phyloP scores from a whole-genome alignment of 2,329 filamentous ascomycete genomes.

The Phyllosticta citriasiana region DNA sequence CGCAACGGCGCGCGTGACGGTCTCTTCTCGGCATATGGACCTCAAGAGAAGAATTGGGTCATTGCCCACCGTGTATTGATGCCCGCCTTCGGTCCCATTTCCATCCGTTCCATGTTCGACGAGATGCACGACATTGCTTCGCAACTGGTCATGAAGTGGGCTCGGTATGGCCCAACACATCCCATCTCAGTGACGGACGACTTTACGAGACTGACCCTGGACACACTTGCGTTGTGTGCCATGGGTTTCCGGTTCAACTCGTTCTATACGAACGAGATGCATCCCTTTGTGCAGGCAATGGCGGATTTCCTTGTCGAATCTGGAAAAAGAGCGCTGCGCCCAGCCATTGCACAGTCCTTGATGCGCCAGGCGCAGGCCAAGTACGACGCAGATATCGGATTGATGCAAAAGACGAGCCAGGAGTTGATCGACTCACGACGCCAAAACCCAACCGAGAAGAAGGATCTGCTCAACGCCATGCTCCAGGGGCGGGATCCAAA shows the following conservation, averaged over 20 bases:
- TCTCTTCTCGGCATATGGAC: slow-evolving; percentile 31
- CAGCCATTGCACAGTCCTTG: slow-evolving; percentile 24
- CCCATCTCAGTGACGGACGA: slow-evolving; percentile 27
- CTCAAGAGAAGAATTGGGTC: slow-evolving; percentile 30
- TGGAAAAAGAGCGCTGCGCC: slow-evolving; percentile 23
- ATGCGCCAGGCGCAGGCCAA: slow-evolving; percentile 31
- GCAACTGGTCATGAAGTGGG: slow-evolving; percentile 60
- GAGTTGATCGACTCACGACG: slow-evolving; percentile 50
- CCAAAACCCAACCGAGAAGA: slow-evolving; percentile 43
- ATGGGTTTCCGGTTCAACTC: slow-evolving; percentile 35
- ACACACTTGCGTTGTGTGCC: slow-evolving; percentile 29
- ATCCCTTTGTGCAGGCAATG: slow-evolving; percentile 30
- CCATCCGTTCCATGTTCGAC: slow-evolving; percentile 58
- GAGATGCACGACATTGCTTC: slow-evolving; percentile 48
- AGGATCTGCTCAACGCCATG: slow-evolving; percentile 52
- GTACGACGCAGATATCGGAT: slow-evolving; percentile 43
- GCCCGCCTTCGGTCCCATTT: slow-evolving; percentile 59
- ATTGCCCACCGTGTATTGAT: slow-evolving; percentile 56
- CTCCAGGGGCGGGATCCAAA: slow-evolving; percentile 51
- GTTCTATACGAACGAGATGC: slow-evolving; percentile 27
- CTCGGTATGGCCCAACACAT: slow-evolving; percentile 38
- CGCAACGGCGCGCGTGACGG: slow-evolving; percentile 29
- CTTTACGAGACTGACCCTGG: slow-evolving; percentile 28
- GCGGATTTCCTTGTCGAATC: slow-evolving; percentile 27
- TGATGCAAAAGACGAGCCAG: slow-evolving; percentile 45